These are phyloP conservation scores for Aspergillaceae sp. DNA, from an alignment of 2,329 filamentous ascomycete genomes.

Conservation along the genomic window DNA sequence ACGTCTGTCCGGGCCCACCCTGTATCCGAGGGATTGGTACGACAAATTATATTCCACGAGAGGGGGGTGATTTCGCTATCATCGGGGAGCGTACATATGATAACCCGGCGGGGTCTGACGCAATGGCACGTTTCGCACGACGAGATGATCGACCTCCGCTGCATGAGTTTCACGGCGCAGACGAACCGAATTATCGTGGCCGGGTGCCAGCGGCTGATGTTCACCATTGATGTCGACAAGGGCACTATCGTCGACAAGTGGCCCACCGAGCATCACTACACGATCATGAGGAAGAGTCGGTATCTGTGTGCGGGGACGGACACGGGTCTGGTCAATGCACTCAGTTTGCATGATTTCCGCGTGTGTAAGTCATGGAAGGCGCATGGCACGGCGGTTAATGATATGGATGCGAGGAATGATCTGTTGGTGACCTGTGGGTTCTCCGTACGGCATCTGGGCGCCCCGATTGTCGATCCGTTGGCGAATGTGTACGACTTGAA, in stretches of 20 bases:
- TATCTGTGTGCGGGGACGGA: slow-evolving; percentile 89
- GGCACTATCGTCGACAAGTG: slow-evolving; percentile 65
- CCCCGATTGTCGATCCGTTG: slow-evolving; percentile 79
- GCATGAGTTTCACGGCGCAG: slow-evolving; percentile 92
- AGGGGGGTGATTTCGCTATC: slow-evolving; percentile 83
- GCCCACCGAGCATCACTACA: slow-evolving; percentile 67
- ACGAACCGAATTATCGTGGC: slow-evolving; percentile 79
- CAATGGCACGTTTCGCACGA: slow-evolving; percentile 78
- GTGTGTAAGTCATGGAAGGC: slow-evolving; percentile 84
- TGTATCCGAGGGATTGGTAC: slow-evolving; percentile 65
- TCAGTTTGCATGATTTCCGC: slow-evolving; percentile 69
- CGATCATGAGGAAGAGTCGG: slow-evolving; percentile 77
- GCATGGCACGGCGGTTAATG: slow-evolving; percentile 79
- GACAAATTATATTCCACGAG: slow-evolving; percentile 84
- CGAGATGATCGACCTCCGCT: slow-evolving; percentile 77
- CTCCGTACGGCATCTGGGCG: slow-evolving; percentile 69
- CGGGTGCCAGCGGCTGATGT: slow-evolving; percentile 78
- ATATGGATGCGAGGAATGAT: slow-evolving; percentile 95
- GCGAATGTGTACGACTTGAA: slow-evolving; percentile 95
- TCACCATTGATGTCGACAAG: slow-evolving; percentile 64
- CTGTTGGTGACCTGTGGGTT: slow-evolving; percentile 93
- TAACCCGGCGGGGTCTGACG: slow-evolving; percentile 69
- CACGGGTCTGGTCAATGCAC: slow-evolving; percentile 71
- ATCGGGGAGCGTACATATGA: slow-evolving; percentile 75
- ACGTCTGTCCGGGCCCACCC: slow-evolving; percentile 80